Conservation (phyloP, 495 filamentous ascomycete genomes). For the Chaetomium cochliodes region DNA sequence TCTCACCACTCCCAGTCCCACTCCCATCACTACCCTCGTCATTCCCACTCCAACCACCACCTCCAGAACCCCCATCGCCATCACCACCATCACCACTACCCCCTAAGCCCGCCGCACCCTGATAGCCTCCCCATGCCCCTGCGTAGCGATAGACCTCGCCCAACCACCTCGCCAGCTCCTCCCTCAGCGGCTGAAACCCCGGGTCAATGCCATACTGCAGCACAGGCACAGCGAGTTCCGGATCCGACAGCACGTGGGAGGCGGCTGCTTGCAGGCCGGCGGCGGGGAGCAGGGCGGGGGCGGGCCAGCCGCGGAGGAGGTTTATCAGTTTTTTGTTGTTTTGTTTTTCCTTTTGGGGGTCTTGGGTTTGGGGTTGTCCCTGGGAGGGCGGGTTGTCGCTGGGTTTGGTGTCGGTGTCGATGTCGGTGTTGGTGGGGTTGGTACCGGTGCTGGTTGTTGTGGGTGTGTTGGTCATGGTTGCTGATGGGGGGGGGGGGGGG, state of each 20-base stretch:
- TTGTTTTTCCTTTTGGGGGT: not conserved
- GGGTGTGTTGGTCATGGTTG: not conserved
- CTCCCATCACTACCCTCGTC: not conserved
- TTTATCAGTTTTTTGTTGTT: conserved; percentile 53
- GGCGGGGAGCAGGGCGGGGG: conserved; percentile 66
- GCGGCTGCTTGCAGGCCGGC: conserved; percentile 56
- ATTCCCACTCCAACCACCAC: not conserved
- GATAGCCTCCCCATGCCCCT: not conserved
- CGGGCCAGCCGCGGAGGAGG: conserved; percentile 70
- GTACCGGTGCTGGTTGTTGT: not conserved
- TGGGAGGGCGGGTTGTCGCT: too few relatives aligned
- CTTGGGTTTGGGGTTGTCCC: not conserved
- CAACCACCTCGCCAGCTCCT: conserved; percentile 69
- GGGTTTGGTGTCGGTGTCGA: not conserved
- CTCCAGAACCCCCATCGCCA: not conserved
- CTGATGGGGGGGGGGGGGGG: too few relatives aligned
- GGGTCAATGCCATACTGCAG: conserved; percentile 77
- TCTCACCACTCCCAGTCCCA: not conserved
- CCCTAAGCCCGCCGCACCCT: too few relatives aligned
- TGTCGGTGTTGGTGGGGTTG: not conserved
- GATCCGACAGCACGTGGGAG: conserved; percentile 55
- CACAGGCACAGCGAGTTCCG: conserved; percentile 53
- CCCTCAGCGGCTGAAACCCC: conserved; percentile 65
- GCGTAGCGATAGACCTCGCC: conserved; percentile 54
- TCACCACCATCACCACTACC: not conserved